A percentile compares a stretch with the other conserved stretches of the same genome.
Evolutionary conservation across 768 basidiomycete genomes (phyloP).

Genomic region (Sarcomyxa edulis): DNA sequence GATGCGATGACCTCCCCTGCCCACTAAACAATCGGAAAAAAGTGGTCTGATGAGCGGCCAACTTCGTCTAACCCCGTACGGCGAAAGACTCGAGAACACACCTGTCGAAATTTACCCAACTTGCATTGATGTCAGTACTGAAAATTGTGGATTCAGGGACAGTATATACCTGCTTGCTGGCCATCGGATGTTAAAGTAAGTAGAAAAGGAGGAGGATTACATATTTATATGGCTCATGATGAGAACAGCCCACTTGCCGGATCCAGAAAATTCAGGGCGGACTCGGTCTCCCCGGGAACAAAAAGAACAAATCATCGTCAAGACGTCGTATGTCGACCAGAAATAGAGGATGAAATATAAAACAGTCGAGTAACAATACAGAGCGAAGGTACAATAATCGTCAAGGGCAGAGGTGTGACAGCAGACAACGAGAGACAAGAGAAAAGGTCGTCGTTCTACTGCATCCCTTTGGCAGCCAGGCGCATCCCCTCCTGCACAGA

Average conservation of each 20-base stretch:
- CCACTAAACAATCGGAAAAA: slow-evolving; percentile 48
- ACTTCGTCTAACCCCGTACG: slow-evolving; percentile 4
- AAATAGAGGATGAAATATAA: too few relatives aligned
- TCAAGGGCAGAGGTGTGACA: too few relatives aligned
- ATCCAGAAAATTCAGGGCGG: too few relatives aligned
- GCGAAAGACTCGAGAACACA: slow-evolving; percentile 22
- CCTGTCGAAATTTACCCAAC: slow-evolving; percentile 80
- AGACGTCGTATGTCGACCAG: too few relatives aligned
- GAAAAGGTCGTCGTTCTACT: too few relatives aligned
- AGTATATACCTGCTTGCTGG: slow-evolving; percentile 56
- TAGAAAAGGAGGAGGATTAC: neutral
- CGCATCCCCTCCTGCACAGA: slow-evolving; percentile 80
- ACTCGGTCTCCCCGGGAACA: too few relatives aligned
- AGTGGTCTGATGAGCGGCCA: slow-evolving; percentile 22
- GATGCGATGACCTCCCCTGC: slow-evolving; percentile 86
- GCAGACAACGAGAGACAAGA: too few relatives aligned
- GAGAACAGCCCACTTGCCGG: too few relatives aligned
- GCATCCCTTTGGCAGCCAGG: slow-evolving; percentile 47
- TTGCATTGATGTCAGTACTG: slow-evolving; percentile 17
- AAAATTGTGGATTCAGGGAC: neutral
- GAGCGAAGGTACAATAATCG: too few relatives aligned
- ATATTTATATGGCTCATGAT: neutral
- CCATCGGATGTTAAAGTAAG: slow-evolving; percentile 33
- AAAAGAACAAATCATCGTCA: too few relatives aligned
- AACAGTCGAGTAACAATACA: too few relatives aligned